Evolutionary conservation across 805 yeast genomes (phyloP).

Genomic region (Suhomyces xylopsoci): DNA sequence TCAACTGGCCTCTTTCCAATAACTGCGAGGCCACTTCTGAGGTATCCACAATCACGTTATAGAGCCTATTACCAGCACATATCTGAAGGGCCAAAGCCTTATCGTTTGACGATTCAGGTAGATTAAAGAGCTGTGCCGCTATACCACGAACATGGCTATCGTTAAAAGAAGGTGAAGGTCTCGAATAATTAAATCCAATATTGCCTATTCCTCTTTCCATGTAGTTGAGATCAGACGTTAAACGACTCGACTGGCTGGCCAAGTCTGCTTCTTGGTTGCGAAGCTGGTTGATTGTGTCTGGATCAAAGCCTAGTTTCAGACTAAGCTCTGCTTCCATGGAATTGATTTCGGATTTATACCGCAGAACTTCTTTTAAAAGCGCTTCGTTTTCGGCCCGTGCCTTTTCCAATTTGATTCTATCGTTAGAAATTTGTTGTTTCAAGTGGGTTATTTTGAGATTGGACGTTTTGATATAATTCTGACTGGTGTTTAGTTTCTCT

Average conservation of each 20-base stretch:
- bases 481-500: conserved; percentile 49
- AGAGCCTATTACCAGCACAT: conserved; percentile 90
- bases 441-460: conserved; percentile 59
- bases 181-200: conserved; percentile 69
- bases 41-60: conserved; percentile 86
- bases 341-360: conserved; percentile 36
- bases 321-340: conserved; percentile 42
- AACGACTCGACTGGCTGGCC: conserved; percentile 41
- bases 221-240: conserved; percentile 48
- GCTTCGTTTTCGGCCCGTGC: conserved; percentile 51
- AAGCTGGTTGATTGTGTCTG: conserved; percentile 41
- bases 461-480: conserved; percentile 56
- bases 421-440: conserved; percentile 47
- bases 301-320: conserved; percentile 54
- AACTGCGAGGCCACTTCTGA: conserved; percentile 82
- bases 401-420: conserved; percentile 45
- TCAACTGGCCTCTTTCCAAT: conserved; percentile 72
- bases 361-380: conserved; percentile 42
- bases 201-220: conserved; percentile 65
- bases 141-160: conserved; percentile 73
- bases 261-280: conserved; percentile 45
- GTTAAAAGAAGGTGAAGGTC: conserved; percentile 62
- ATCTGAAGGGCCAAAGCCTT: conserved; percentile 85
- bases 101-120: conserved; percentile 53
- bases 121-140: conserved; percentile 77